Percentiles rank a stretch among this genome's conserved stretches.
Evolutionary conservation across 139 green algal species (phyloP).

Genomic region (Chlorella ohadii): DNA sequence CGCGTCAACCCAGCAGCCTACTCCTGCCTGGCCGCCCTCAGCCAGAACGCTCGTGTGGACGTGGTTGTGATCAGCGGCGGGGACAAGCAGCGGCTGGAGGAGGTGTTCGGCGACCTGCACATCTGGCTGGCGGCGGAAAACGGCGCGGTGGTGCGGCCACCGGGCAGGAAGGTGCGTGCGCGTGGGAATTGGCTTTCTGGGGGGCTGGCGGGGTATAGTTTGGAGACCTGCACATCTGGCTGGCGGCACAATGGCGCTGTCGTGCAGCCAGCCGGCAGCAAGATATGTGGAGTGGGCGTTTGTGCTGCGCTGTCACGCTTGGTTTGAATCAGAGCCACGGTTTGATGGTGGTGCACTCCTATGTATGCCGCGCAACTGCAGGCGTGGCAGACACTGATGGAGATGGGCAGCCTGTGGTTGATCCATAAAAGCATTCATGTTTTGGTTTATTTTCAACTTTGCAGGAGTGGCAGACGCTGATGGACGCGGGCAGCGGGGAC

Average conservation of each 20-base stretch:
- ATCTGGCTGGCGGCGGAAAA: conserved; percentile 98
- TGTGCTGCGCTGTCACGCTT: too few species aligned
- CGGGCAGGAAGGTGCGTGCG: conserved; percentile 22
- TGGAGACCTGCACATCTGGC: conserved; percentile 82
- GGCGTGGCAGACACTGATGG: too few species aligned
- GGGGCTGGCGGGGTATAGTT: conserved; percentile 46
- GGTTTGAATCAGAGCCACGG: too few species aligned
- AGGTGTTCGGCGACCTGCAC: conserved; percentile 80
- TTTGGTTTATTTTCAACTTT: too few species aligned
- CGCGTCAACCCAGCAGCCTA: conserved; percentile 59
- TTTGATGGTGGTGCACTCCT: too few species aligned
- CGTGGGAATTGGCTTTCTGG: too few species aligned
- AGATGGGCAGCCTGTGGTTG: too few species aligned
- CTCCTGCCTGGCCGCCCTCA: conserved; percentile 55
- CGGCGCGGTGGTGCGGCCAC: conserved; percentile 89
- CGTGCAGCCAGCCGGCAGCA: conserved; percentile 59
- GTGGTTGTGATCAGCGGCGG: conserved; percentile 76
- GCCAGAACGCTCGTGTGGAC: conserved; percentile 51
- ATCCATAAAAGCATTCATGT: too few species aligned
- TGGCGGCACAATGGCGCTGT: conserved; percentile 98
- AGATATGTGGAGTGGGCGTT: not conserved
- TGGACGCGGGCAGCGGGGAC: conserved; percentile 82
- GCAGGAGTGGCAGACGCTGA: conserved; percentile 79
- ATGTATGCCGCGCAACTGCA: too few species aligned
- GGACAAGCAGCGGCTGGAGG: conserved; percentile 78